Evolutionary conservation across 768 basidiomycete genomes (phyloP).

Genomic region (Russula ochroleuca): DNA sequence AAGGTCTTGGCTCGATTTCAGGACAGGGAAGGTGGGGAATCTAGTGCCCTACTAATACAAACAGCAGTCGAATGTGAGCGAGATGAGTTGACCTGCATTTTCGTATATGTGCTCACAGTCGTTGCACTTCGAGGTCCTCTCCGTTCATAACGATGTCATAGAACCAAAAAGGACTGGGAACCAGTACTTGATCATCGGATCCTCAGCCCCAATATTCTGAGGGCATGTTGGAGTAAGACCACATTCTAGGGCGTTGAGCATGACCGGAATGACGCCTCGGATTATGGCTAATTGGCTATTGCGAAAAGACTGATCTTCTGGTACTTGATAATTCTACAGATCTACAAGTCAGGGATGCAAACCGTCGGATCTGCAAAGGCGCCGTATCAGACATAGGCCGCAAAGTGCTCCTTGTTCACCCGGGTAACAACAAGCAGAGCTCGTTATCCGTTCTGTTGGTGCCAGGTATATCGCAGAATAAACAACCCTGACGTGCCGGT

Average conservation of each 20-base stretch:
- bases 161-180: conserved; percentile 93
- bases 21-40: conserved; percentile 96
- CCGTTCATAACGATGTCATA: conserved; percentile 99
- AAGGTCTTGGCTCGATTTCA: conserved; percentile 88
- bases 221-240: conserved; percentile 37
- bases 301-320: conserved; percentile 96
- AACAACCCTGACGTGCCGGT: conserved; percentile 52
- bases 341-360: conserved; percentile 98
- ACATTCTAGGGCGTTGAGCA: conserved; percentile 80
- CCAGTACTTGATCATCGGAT: conserved; percentile 95
- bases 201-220: conserved; percentile 50
- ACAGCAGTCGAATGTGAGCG: conserved; percentile 13
- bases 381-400: conserved; percentile 86
- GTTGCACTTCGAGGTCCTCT: conserved; percentile 94
- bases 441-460: conserved; percentile 75
- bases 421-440: conserved; percentile 90
- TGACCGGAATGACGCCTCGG: conserved; percentile 84
- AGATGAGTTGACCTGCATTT: neutral
- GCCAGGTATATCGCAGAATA: neutral
- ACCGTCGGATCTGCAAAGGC: conserved; percentile 94
- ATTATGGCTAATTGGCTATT: conserved; percentile 98
- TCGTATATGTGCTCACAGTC: conserved; percentile 59
- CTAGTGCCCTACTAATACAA: conserved; percentile 84
- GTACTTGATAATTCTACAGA: conserved; percentile 98
- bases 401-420: conserved; percentile 86